A percentile compares a stretch with the other conserved stretches of the same genome.
Evolutionary conservation across 2,329 filamentous ascomycete species (phyloP).

Genomic region (Huntiella bhutanensis): DNA sequence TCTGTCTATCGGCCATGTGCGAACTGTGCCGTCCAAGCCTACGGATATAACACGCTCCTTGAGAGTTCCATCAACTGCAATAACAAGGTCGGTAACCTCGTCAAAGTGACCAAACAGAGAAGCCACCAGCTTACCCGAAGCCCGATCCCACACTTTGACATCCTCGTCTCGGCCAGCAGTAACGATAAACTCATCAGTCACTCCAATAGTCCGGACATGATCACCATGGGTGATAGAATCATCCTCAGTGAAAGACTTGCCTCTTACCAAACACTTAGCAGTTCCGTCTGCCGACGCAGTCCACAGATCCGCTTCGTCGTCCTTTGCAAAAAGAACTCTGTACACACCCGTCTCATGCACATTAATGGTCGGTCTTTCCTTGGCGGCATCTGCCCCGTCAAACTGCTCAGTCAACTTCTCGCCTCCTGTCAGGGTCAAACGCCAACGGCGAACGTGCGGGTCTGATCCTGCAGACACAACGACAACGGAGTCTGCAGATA

Average conservation of each 20-base stretch:
- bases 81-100: conserved; percentile 65
- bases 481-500: conserved; percentile 23
- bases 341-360: conserved; percentile 88
- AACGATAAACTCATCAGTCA: conserved; percentile 59
- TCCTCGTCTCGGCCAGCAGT: conserved; percentile 86
- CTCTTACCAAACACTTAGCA: conserved; percentile 57
- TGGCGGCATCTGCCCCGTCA: conserved; percentile 22
- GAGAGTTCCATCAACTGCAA: conserved; percentile 29
- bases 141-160: conserved; percentile 69
- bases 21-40: conserved; percentile 74
- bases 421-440: conserved; percentile 31
- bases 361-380: conserved; percentile 35
- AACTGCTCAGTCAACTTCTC: conserved; percentile 34
- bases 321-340: conserved; percentile 50
- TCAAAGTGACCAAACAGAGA: conserved; percentile 73
- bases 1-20: conserved; percentile 61
- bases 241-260: conserved; percentile 49
- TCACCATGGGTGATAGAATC: conserved; percentile 64
- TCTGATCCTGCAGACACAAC: conserved; percentile 70
- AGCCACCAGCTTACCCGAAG: conserved; percentile 54
- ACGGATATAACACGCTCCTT: conserved; percentile 51
- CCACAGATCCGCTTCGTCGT: conserved; percentile 59
- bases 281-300: conserved; percentile 85
- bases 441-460: conserved; percentile 63
- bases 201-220: conserved; percentile 68